Evolutionary conservation across 1,139 yeast species (phyloP).

Genomic region (Eremothecium gossypii): DNA sequence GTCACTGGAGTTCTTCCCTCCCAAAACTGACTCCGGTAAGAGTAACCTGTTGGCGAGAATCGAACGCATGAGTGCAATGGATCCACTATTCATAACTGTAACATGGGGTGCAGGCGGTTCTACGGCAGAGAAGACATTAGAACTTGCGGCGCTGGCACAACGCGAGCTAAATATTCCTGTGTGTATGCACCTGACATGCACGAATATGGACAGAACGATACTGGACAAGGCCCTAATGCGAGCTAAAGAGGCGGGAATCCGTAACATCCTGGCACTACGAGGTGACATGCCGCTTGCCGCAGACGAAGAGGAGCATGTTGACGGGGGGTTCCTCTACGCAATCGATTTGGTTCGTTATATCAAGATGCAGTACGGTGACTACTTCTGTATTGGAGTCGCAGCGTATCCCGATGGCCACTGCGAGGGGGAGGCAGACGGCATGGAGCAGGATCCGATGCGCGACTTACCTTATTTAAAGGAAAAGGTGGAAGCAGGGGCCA

Average conservation of each 20-base stretch:
- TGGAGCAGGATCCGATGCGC: slow-evolving; percentile 47
- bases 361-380: slow-evolving; percentile 55
- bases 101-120: slow-evolving; percentile 99
- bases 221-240: slow-evolving; percentile 68
- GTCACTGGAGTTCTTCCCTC: slow-evolving; percentile 95
- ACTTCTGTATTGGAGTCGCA: slow-evolving; percentile 83
- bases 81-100: slow-evolving; percentile 82
- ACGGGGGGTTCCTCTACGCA: slow-evolving; percentile 54
- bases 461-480: slow-evolving; percentile 73
- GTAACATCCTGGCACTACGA: slow-evolving; percentile 81
- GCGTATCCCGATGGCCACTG: slow-evolving; percentile 97
- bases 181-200: slow-evolving; percentile 90
- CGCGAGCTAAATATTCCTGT: slow-evolving; percentile 72
- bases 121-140: slow-evolving; percentile 78
- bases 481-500: slow-evolving; percentile 90
- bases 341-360: slow-evolving; percentile 79
- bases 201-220: slow-evolving; percentile 70
- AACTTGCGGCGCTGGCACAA: slow-evolving; percentile 71
- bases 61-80: slow-evolving; percentile 71
- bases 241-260: slow-evolving; percentile 72
- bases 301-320: slow-evolving; percentile 15
- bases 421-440: slow-evolving; percentile 56
- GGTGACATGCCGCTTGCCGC: slow-evolving; percentile 94
- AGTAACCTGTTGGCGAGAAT: slow-evolving; percentile 77
- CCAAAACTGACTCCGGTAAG: slow-evolving; percentile 83